Conservation (phyloP, 208 protist genomes). For the Wallacemonas rigidus region DNA sequence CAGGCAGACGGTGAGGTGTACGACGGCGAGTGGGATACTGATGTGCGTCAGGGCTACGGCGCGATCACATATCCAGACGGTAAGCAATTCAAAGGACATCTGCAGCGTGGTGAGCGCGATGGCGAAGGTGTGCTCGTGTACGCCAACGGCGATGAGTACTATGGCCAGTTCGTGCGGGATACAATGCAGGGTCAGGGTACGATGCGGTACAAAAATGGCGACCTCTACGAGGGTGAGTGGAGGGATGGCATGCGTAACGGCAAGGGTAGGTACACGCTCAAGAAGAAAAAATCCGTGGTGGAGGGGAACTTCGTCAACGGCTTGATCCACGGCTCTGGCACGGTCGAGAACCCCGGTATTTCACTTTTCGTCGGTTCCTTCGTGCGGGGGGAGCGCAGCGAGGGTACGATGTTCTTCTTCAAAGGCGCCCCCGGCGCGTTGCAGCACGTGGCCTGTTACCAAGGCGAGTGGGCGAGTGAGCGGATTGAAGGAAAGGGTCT, state of each 20-base stretch:
- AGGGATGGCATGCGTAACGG: conserved; percentile 85
- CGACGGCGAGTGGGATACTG: conserved; percentile 74
- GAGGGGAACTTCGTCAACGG: conserved; percentile 79
- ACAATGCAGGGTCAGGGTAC: conserved; percentile 73
- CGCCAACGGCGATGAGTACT: conserved; percentile 87
- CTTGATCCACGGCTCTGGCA: conserved; percentile 83
- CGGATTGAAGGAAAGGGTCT: conserved; percentile 78
- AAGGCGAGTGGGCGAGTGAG: conserved; percentile 88
- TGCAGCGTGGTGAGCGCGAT: conserved; percentile 60
- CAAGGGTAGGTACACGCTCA: conserved; percentile 77
- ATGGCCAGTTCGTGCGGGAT: conserved; percentile 71
- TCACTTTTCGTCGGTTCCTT: conserved; percentile 83
- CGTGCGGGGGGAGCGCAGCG: conserved; percentile 64
- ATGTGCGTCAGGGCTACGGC: conserved; percentile 74
- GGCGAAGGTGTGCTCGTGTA: conserved; percentile 84
- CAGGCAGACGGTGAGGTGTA: conserved; percentile 57
- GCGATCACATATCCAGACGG: conserved; percentile 67
- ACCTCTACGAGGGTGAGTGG: conserved; percentile 88
- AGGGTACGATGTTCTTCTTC: conserved; percentile 78
- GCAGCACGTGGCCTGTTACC: conserved; percentile 56
- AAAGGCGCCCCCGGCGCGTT: conserved; percentile 13
- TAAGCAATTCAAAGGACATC: conserved; percentile 68
- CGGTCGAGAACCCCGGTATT: conserved; percentile 60
- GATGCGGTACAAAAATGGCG: conserved; percentile 75
- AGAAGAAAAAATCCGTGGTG: conserved; percentile 73